phyloP scores from a whole-genome alignment of 2,329 filamentous ascomycete genomes.

The Cercospora janseana region DNA sequence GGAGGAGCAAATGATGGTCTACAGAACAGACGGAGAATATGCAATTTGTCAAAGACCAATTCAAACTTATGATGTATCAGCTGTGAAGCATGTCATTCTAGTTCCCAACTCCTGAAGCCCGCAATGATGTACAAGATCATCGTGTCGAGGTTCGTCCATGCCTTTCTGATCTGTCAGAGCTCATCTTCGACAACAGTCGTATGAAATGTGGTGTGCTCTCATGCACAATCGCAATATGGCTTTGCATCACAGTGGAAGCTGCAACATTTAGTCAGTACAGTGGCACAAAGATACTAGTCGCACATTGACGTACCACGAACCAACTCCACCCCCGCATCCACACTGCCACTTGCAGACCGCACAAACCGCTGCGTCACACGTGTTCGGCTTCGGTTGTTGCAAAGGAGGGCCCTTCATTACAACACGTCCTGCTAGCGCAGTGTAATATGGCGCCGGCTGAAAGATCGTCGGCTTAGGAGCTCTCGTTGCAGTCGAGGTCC shows the following conservation, averaged over 20 bases:
- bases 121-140: not conserved
- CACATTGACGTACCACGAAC: constrained; percentile 6
- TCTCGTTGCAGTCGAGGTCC: constrained; percentile 15
- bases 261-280: not conserved
- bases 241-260: constrained; percentile 23
- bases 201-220: too few relatives aligned
- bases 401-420: constrained; percentile 8
- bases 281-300: too few relatives aligned
- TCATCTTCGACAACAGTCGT: too few relatives aligned
- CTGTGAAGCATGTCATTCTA: not conserved
- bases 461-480: not conserved
- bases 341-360: constrained; percentile 20
- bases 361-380: constrained; percentile 22
- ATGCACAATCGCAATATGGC: constrained; percentile 23
- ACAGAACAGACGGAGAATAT: not conserved
- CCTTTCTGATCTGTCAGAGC: too few relatives aligned
- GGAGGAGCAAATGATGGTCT: too few relatives aligned
- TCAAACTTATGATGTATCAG: not conserved
- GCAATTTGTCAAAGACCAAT: not conserved
- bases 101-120: not conserved
- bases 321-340: constrained; percentile 13
- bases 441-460: not conserved
- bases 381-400: constrained; percentile 4
- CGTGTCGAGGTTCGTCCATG: too few relatives aligned
- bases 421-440: not conserved